Evolutionary conservation across 2,329 filamentous ascomycete genomes (phyloP).

Genomic region (Ophiostoma australiae): DNA sequence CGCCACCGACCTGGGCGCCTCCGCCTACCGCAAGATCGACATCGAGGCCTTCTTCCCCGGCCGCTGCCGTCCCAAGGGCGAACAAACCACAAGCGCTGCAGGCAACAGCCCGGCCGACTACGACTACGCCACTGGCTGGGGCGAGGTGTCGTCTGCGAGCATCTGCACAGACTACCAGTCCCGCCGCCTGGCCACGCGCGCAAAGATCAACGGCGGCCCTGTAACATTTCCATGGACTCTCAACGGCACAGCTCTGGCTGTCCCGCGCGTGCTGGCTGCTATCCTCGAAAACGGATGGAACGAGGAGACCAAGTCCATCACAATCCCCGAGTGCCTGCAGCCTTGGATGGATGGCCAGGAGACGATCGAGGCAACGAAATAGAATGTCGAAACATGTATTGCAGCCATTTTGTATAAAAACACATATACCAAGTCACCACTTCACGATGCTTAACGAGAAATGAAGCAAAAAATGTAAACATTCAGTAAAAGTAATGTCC

Average conservation of each 20-base stretch:
- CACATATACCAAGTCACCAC: neutral
- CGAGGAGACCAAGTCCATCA: conserved; percentile 59
- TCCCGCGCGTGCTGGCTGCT: conserved; percentile 83
- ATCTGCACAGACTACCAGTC: conserved; percentile 95
- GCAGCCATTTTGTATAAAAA: neutral
- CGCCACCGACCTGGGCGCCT: conserved; percentile 78
- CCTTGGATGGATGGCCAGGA: conserved; percentile 78
- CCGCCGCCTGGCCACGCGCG: conserved; percentile 70
- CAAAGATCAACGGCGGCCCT: conserved; percentile 53
- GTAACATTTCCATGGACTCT: conserved; percentile 78
- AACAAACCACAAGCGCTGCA: neutral
- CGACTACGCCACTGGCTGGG: conserved; percentile 68
- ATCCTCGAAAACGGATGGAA: conserved; percentile 90
- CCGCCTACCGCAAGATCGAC: conserved; percentile 79
- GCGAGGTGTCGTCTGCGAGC: conserved; percentile 85
- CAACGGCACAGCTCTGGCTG: conserved; percentile 89
- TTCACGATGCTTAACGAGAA: neutral
- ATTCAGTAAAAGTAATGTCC: neutral
- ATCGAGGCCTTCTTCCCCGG: conserved; percentile 94
- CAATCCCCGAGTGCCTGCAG: conserved; percentile 71
- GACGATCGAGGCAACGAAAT: conserved; percentile 49
- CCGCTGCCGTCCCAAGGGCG: conserved; percentile 43
- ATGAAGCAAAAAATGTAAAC: neutral
- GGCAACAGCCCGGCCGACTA: conserved; percentile 31
- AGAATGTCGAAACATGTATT: neutral